Conservation (phyloP, 257 asterid species). For the Perilla frutescens region DNA sequence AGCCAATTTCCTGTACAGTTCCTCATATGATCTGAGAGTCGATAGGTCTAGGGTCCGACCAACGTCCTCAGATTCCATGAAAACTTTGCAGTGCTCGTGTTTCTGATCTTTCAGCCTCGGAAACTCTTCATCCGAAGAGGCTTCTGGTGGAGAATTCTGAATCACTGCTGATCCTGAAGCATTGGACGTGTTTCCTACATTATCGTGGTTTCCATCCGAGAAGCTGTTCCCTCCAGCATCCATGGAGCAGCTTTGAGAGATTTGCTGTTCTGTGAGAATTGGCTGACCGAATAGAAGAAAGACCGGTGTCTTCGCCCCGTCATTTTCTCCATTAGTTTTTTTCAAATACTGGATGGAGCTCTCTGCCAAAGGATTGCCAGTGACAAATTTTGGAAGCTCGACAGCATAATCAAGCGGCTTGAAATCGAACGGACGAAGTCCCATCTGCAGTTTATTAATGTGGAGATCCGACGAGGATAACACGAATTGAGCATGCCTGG, state of each 20-base stretch:
- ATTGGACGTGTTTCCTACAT: conserved; percentile 45
- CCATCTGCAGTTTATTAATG: conserved; percentile 51
- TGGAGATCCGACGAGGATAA: conserved; percentile 57
- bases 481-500: conserved; percentile 82
- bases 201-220: conserved; percentile 48
- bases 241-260: conserved; percentile 51
- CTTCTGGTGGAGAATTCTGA: conserved; percentile 50
- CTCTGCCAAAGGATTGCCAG: conserved; percentile 22
- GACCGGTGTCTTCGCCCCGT: conserved; percentile 37
- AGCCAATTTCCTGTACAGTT: conserved; percentile 50
- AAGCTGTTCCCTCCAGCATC: conserved; percentile 36
- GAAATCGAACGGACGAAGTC: conserved; percentile 45
- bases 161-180: conserved; percentile 63
- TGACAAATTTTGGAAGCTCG: conserved; percentile 24
- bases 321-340: conserved; percentile 10
- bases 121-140: conserved; percentile 54
- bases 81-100: conserved; percentile 58
- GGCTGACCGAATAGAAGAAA: conserved; percentile 72
- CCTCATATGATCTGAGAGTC: conserved; percentile 53
- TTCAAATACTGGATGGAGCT: conserved; percentile 31
- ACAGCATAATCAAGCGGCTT: conserved; percentile 43
- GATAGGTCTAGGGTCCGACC: conserved; percentile 58
- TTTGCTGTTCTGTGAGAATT: conserved; percentile 70
- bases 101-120: conserved; percentile 43
- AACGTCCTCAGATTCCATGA: conserved; percentile 65